These are phyloP conservation scores for Phytophthora vignae DNA, from an alignment of 352 stramenopile species.

Conservation along the genomic window DNA sequence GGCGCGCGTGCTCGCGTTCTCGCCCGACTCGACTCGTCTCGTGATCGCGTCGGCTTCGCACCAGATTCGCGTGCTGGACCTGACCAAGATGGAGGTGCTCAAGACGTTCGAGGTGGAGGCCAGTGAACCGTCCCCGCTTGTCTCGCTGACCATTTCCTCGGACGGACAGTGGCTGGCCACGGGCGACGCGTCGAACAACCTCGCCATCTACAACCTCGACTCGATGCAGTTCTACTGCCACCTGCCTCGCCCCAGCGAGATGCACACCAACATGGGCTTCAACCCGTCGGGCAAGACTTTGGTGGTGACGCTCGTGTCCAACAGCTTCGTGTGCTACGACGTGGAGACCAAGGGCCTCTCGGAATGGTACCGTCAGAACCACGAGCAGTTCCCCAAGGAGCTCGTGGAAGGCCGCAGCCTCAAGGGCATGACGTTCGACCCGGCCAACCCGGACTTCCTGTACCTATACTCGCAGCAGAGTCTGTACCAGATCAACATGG, in stretches of 20 bases:
- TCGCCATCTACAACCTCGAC: constrained; percentile 88
- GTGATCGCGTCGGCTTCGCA: constrained; percentile 73
- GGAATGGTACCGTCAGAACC: constrained; percentile 75
- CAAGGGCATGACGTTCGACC: constrained; percentile 86
- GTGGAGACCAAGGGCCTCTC: constrained; percentile 83
- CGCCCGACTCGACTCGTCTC: constrained; percentile 78
- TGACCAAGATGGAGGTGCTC: constrained; percentile 75
- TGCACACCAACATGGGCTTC: constrained; percentile 84
- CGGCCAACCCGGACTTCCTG: constrained; percentile 73
- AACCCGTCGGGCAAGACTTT: constrained; percentile 79
- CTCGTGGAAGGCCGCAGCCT: constrained; percentile 78
- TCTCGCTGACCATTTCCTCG: constrained; percentile 78
- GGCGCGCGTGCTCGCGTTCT: constrained; percentile 77
- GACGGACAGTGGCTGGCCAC: constrained; percentile 86
- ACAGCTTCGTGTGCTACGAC: constrained; percentile 89
- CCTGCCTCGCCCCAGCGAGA: constrained; percentile 67
- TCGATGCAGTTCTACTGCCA: constrained; percentile 87
- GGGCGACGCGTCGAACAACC: constrained; percentile 71
- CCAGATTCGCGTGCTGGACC: constrained; percentile 75
- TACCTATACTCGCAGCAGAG: constrained; percentile 86
- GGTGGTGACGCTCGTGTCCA: constrained; percentile 83
- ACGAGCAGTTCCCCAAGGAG: constrained; percentile 77
- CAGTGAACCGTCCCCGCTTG: constrained; percentile 47
- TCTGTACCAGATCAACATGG: constrained; percentile 88
- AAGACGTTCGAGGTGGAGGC: constrained; percentile 73